These are phyloP conservation scores for Asterionellopsis glacialis DNA, from an alignment of 108 stramenopile genomes.

Conservation along the genomic window DNA sequence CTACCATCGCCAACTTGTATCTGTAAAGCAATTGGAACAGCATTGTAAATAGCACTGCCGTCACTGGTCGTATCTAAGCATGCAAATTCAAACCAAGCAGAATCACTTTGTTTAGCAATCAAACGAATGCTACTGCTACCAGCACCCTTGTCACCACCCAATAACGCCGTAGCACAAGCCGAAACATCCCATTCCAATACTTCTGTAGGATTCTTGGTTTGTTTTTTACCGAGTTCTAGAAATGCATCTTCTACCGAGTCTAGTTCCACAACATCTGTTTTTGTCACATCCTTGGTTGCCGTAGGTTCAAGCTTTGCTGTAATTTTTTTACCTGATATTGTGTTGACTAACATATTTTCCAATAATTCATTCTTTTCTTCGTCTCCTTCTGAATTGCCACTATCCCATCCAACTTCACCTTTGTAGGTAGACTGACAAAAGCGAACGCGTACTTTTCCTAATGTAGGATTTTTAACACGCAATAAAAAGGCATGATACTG, in stretches of 20 bases:
- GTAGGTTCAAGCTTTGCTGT: conserved; percentile 12
- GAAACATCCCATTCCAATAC: conserved; percentile 13
- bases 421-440: conserved; percentile 30
- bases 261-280: conserved; percentile 42
- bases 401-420: conserved; percentile 41
- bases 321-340: no score
- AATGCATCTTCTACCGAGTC: conserved; percentile 62
- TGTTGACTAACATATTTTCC: conserved; percentile 35
- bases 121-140: conserved; percentile 11
- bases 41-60: conserved; percentile 9
- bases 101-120: conserved; percentile 39
- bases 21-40: conserved; percentile 58
- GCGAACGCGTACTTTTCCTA: conserved; percentile 60
- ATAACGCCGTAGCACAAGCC: no score
- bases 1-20: conserved; percentile 78
- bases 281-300: conserved; percentile 8
- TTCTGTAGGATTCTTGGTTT: conserved; percentile 42
- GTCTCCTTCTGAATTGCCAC: not conserved
- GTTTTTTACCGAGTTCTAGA: conserved; percentile 56
- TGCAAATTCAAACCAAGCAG: conserved; percentile 51
- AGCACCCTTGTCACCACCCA: no score
- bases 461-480: conserved; percentile 71
- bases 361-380: conserved; percentile 33
- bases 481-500: conserved; percentile 43
- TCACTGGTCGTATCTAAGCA: conserved; percentile 10